Base-by-base conservation (phyloP, 805 yeast species). In the Nakazawaea holstii region DNA sequence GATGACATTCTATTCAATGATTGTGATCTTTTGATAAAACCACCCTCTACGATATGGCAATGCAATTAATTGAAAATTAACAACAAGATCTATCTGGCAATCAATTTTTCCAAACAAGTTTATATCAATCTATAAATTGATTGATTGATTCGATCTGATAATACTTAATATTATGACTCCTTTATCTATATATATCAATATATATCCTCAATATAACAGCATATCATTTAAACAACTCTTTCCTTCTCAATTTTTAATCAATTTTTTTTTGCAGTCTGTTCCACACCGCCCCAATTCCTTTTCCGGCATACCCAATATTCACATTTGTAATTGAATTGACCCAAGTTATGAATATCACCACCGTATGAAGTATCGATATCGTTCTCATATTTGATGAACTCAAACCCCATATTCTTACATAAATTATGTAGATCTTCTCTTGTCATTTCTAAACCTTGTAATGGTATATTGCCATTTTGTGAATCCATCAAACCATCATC, bases 261-360 rank as follows among this genome's bases (percentile, higher is more conserved):
- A 33, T 13, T 33, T 33, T 14, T 33, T 13, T 15, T 33, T 33
- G 11, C 14, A 4, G 33, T 6, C 32, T 8, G 10, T 30, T 30
- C 6, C n/a, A n/a, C 11, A 30, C n/a, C n/a, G 11, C 11, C 11
- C 33, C 11, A 10, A 11, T 33, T 30, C 9, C 10, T 39, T n/a
- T 29, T 29, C 33, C 42, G 42, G 48, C 84, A 82, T 2, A 83
- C 78, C 90, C 90, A 85, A 55, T 66, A 85, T 50, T 82, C 86
- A 56, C 90, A 82, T 24, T 75, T 66, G 56, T 83, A 85, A 4
- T 60, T 60, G 70, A 74, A 84, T 1, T 72, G 67, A 0, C 85
- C 84, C 55, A 82, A 62, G 1, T 79, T 61, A 44, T 62, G 57
- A 0, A 58, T 55, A 54, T 82, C 86, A 2, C 73, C 65, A 13